Percentiles rank a stretch among this genome's conserved stretches.
phyloP scores from a whole-genome alignment of 179 eudicot species.

The Spinacia oleracea region DNA sequence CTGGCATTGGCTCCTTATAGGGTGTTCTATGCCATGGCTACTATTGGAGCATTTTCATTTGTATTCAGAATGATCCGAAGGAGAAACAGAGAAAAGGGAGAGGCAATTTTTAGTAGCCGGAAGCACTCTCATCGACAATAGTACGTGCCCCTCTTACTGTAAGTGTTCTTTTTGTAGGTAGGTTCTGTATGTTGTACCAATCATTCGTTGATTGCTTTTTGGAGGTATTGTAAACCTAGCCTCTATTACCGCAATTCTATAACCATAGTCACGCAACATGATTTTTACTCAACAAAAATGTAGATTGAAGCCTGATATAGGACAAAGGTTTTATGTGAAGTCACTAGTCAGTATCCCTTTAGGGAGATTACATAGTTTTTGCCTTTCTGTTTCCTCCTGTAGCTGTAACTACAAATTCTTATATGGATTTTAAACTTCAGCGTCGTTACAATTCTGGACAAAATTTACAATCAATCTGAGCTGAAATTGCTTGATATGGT shows the following conservation, averaged over 20 bases:
- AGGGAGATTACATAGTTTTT: background rate
- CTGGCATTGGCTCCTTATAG: conserved; percentile 77
- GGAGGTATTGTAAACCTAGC: conserved; percentile 11
- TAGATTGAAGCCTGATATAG: background rate
- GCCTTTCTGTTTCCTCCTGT: background rate
- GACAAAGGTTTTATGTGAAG: background rate
- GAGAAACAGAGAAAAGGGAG: conserved; percentile 71
- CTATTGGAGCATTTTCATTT: conserved; percentile 69
- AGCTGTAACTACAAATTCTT: background rate
- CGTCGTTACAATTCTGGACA: no score
- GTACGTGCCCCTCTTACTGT: conserved; percentile 11
- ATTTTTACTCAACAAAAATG: background rate
- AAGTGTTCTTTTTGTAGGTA: conserved; percentile 23
- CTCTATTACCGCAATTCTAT: conserved; percentile 3
- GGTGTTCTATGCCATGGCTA: conserved; percentile 80
- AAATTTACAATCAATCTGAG: no score
- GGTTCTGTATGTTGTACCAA: conserved; percentile 26
- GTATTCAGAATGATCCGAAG: conserved; percentile 62
- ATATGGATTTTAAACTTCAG: background rate
- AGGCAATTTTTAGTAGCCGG: conserved; percentile 54
- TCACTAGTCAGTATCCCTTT: background rate
- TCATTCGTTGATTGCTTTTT: conserved; percentile 24
- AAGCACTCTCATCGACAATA: conserved; percentile 85
- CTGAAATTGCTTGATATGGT: no score
- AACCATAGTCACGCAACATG: conserved; percentile 1